Percentiles rank a stretch among this genome's conserved stretches.
These are phyloP conservation scores for Alternaria gansuensis DNA, from an alignment of 2,329 filamentous ascomycete genomes.

Conservation along the genomic window DNA sequence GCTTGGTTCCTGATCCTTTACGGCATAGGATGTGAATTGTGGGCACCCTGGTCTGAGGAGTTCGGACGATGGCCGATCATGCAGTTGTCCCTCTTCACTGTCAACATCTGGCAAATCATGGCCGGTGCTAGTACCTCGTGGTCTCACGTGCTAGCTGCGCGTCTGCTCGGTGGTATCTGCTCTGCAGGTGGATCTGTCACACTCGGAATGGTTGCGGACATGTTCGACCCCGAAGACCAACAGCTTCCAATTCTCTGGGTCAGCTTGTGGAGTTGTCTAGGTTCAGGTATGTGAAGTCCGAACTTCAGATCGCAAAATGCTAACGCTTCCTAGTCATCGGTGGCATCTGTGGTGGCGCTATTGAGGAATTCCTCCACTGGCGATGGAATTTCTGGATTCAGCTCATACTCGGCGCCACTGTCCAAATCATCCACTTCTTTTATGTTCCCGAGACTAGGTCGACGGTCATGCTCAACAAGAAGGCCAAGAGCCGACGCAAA, in stretches of 20 bases:
- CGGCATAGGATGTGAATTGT: conserved; percentile 85
- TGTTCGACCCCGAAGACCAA: conserved; percentile 66
- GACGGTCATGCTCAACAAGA: conserved; percentile 77
- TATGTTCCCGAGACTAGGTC: conserved; percentile 79
- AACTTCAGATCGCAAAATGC: not conserved
- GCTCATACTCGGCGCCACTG: conserved; percentile 76
- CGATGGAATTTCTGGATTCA: conserved; percentile 84
- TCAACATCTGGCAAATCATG: conserved; percentile 73
- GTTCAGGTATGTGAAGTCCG: conserved; percentile 58
- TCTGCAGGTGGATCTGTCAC: conserved; percentile 72
- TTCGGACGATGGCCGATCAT: conserved; percentile 78
- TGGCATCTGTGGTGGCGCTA: conserved; percentile 81
- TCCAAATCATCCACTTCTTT: conserved; percentile 72
- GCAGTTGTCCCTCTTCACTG: conserved; percentile 74
- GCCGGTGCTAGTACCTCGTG: conserved; percentile 70
- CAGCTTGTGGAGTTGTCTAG: conserved; percentile 71
- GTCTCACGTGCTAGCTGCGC: conserved; percentile 70
- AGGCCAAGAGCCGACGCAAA: conserved; percentile 77
- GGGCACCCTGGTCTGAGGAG: conserved; percentile 83
- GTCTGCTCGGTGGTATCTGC: conserved; percentile 48
- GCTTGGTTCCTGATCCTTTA: conserved; percentile 81
- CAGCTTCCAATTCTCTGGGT: conserved; percentile 72
- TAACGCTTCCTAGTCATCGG: conserved; percentile 72
- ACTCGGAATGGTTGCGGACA: conserved; percentile 70
- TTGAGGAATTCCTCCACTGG: conserved; percentile 73